Base-by-base conservation (phyloP, 169 alveolate species). In the Plasmodium coatneyi region DNA sequence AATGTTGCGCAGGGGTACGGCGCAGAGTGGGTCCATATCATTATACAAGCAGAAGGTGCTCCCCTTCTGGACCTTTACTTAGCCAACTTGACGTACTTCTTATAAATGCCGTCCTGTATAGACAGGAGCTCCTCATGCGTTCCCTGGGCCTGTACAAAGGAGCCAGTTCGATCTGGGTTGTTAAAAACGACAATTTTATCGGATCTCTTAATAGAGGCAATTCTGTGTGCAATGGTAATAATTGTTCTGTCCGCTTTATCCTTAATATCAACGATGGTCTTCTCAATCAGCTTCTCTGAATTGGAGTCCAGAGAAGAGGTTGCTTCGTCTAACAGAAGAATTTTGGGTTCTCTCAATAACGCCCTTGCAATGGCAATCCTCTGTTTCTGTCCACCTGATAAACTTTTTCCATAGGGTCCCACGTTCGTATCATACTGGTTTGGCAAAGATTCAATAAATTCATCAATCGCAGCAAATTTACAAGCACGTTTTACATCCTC, bases 241-340 rank as follows among this genome's bases (percentile, higher is more conserved):
- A 97, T 96, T 14, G 99, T 98, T 79, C 96, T 95, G 83, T 96
- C 92, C n/a, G 84, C 84, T 56, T 66, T 79, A 36, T 81, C 92
- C 76, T 90, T 90, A 41, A 90, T 90, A 41, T 81, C 92, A 34
- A 70, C 95, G 82, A 90, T 80, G 7, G 95, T 81, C 39, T 90
- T 81, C 82, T 90, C 95, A 19, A 96, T 95, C 74, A 95, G 89
- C 56, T 94, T 87, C 87, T 97, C 98, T 14, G 97, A 95, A 89
- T 92, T 93, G 46, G 97, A 92, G 92, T 99, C 99, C 54, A 99
- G 96, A 32, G 99, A 99, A 49, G 98, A 96, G 7, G 99, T 99
- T 0, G 99, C 99, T 93, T 99, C 99, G 95, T 99, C 99, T 87
- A 99, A 95, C 60, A 99, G 92, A 7, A 99, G 89, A 22, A 98